phyloP scores from a whole-genome alignment of 83 land plant species.

The Isoetes engelmannii region DNA sequence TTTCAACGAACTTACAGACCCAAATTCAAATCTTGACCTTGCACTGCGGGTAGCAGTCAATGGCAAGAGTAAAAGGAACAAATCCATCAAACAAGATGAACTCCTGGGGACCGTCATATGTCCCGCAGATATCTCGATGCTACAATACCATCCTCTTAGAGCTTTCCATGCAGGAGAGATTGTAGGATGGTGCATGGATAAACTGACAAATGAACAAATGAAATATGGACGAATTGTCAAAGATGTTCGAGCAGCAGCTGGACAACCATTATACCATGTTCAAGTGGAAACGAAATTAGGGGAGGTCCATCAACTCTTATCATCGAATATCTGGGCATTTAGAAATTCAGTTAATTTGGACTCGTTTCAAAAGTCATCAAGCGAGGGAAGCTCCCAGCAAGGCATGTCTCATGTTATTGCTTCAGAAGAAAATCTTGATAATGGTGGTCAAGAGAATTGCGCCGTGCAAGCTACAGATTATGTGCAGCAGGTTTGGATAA shows the following conservation, averaged over 20 bases:
- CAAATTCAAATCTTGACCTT: constrained; percentile 39
- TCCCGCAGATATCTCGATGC: constrained; percentile 61
- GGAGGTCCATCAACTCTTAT: constrained; percentile 49
- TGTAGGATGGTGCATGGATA: constrained; percentile 71
- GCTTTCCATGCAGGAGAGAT: constrained; percentile 87
- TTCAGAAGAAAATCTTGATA: neutral
- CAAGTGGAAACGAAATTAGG: constrained; percentile 65
- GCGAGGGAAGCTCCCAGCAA: neutral
- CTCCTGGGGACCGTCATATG: constrained; percentile 52
- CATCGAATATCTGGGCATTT: constrained; percentile 80
- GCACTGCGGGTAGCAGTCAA: constrained; percentile 47
- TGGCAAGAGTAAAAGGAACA: constrained; percentile 5
- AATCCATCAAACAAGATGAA: constrained; percentile 15
- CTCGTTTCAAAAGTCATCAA: neutral
- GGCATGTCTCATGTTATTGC: neutral
- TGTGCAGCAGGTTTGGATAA: neutral
- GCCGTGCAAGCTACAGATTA: neutral
- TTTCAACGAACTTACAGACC: constrained; percentile 46
- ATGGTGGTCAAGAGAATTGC: neutral
- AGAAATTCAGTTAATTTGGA: constrained; percentile 31
- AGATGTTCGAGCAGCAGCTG: constrained; percentile 79
- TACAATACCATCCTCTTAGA: constrained; percentile 79
- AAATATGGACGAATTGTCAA: constrained; percentile 86
- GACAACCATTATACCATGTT: constrained; percentile 75
- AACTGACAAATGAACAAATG: constrained; percentile 24